Base-by-base conservation (phyloP, 2,329 filamentous ascomycete genomes). In the Xylariaceae sp. region DNA sequence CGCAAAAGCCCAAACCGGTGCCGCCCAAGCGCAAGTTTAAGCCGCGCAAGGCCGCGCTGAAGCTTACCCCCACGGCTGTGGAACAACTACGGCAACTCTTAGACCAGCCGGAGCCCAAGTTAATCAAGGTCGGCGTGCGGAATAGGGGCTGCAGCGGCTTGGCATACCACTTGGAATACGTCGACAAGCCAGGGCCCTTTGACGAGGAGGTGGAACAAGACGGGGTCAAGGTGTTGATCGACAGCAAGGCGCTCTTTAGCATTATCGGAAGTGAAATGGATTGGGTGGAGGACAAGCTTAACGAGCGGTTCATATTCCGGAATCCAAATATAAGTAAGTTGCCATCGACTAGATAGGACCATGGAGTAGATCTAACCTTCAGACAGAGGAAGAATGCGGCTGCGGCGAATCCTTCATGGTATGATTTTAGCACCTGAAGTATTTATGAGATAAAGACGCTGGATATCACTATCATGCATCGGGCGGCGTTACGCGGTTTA, bases 181-280 rank as follows among this genome's bases (percentile, higher is more conserved):
- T 98, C 46, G 93, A 98, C 67, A 93, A 93, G 80, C 85, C 94
- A 0, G 92, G 87, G 3, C 80, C 84, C 33, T 94, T 98, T 68
- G 95, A 99, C 69, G 95, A 99, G 75, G 82, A 88, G 48, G 92
- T 99, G 1, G 93, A 96, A 72, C 95, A 99, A 73, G 95, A 98
- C 69, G 95, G 94, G 0, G 94, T 99, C 55, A 94, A 91, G 76
- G 94, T 99, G 29, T 75, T 98, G 73, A 95, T 99, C 55, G 95
- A 99, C 75, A 96, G 91, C 81, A 98, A 97, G 79, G 95, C 95
- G 37, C 79, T 99, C 46, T 93, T 99, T 73, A 98, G 94, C 75
- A 98, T 99, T 51, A 97, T 99, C 68, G 95, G 95, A 4, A 96
- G 90, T 71, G 94, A 98, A 78, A 99, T 99, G 95, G 95, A 99